Evolutionary conservation across 306 rosid genomes (phyloP), one percentile per base, ranked within the genome.

Genomic region (Cucurbita moschata): DNA sequence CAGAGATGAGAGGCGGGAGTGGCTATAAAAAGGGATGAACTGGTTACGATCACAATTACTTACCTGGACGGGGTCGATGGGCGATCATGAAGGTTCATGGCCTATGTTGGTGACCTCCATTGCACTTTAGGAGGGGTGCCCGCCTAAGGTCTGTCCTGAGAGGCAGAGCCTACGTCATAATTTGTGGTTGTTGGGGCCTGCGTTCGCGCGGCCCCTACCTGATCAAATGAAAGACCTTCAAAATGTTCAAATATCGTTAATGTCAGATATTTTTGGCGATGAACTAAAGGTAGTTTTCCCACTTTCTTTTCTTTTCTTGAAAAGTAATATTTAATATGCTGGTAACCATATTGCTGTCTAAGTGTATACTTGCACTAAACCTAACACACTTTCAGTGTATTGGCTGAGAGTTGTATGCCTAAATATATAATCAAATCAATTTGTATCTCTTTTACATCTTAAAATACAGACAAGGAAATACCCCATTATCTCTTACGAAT

Each of bases 171-270:
- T 76, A 79, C 81, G 79, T 89, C 86, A 79, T 81, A 80, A 85
- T 87, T 85, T 87, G 80, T 87, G 68, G 60, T 19, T 8, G 77
- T 16, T 76, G 88, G 82, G 86, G 85, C 86, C 72, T 82, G 89
- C 82, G 86, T 83, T 46, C 78, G 89, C 77, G 88, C 88, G 71
- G 85, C 86, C 87, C 82, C 80, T 75, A 14, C 5, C 52, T 1
- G 12, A 49, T 12, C 6, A 3, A 30, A 30, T 30, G 35, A 30
- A 30, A 30, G 2, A 30, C 2, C 35, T 30, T 30, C 35, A 2
- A 30, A 30, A 30, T 30, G 35, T 2, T 30, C 35, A 30, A 30
- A 30, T 30, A 2, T 30, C 3, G 4, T 30, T 30, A 30, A 30
- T 30, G 35, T 3, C 35, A 30, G 35, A 30, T 30, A 30, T 30